Evolutionary conservation across 495 filamentous ascomycete species (phyloP), one percentile per base, ranked within the genome.

Genomic region (Aspergillus nanangensis): DNA sequence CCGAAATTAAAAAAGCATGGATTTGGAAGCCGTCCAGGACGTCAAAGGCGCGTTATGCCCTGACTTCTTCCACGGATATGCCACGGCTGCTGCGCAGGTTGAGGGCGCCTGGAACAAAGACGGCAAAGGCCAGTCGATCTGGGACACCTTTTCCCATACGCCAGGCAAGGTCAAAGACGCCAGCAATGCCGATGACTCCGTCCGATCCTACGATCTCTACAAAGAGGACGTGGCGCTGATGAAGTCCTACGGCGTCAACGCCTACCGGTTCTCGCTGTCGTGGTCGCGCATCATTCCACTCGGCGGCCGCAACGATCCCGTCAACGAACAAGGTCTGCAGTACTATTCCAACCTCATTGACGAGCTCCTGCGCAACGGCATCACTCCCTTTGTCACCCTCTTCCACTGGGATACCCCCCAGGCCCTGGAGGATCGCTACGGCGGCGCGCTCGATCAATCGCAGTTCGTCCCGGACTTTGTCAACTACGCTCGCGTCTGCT

Each of bases 181-280:
- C 46, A 79, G 71, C 56, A 83, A 78, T 3, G 80, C 81, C 10
- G 79, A 76, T 29, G 78, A 83, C 43, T 82, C 82, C 32, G 84
- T 82, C 59, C 80, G 86, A 57, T 80, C 81, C 36, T 87, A 88
- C 66, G 78, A 86, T 59, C 69, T 81, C 37, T 84, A 80, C 48
- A 69, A 66, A 32, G 81, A 87, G 62, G 84, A 87, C 56, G 85
- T 89, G 43, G 80, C 67, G 4, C 75, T 87, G n/a, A 70, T 88
- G 62, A 87, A 86, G 63, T 65, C 70, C 13, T 71, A 77, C 19
- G 80, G 81, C 17, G 80, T 82, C 41, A 79, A 72, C 38, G 73
- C 75, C 41, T 87, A 87, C 65, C 80, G 82, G 43, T 88, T 88
- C 65, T 87, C 84, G 23, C 63, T 88, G 27, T 78, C 82, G 21